Evolutionary conservation across 2,329 filamentous ascomycete species (phyloP), one percentile per base, ranked within the genome.

Genomic region (Alternaria angustiovoidea): DNA sequence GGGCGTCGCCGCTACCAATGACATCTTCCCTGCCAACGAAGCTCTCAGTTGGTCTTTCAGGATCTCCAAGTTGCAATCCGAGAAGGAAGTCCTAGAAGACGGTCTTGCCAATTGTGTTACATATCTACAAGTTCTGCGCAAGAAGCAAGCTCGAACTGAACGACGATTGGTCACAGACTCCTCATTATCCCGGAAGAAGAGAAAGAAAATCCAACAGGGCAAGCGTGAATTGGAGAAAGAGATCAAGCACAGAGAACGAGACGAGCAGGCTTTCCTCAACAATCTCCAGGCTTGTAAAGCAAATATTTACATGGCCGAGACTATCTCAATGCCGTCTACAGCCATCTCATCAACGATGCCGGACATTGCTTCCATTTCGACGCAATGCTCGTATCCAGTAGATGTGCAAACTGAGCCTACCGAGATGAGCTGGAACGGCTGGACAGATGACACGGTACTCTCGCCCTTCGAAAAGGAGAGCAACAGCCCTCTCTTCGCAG

Each of bases 71-170:
- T 61, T 76, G 12, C 61, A 63, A 11, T 57, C 58, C 4, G 72
- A 77, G 44, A 71, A 69, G 39, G 51, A 56, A 0, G 62, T 75
- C 7, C 59, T 78, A 11, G 72, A 75, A 16, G 63, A 62, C 34
- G 62, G 69, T 9, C 68, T 78, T 34, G 73, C 73, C 42, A 75
- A 73, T 42, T 76, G 74, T 28, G 71, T 68, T 14, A 74, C 66
- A 3, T 77, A 71, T 34, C 63, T 78, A 14, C 69, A 74, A 43
- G 70, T 66, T 11, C 67, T 78, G 16, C 72, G 72, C 44, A 73
- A 75, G 54, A 74, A 70, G 63, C 74, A 72, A 49, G 69, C 61
- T 32, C 69, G 63, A 11, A 72, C 66, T 42, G 66, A 71, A n/a
- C 66, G 64, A 4, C 61, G 64, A 7, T 59, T 77, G 26, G 59